Base-by-base conservation (phyloP, 1,284 basidiomycete species). In the Athelia sp. region DNA sequence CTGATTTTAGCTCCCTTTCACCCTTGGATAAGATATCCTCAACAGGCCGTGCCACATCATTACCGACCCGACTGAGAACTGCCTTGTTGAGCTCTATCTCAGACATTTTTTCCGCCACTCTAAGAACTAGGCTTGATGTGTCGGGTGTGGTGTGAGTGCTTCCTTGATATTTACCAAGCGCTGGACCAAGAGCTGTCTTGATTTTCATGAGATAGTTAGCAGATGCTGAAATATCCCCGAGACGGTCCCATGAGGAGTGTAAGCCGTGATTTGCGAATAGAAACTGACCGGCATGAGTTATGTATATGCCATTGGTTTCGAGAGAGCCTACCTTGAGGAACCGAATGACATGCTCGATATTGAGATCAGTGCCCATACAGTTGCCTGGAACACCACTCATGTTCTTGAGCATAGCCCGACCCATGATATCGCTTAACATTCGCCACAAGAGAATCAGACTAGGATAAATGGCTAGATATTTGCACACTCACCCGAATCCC, bases 281-380 rank as follows among this genome's bases (percentile, higher is more conserved):
- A 19, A 31, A 21, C 50, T 54, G 40, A 11, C 13, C 11, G 21
- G 11, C 11, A 43, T 34, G n/a, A 11, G 32, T 34, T n/a, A 34
- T 11, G 32, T n/a, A 11, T 11, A 43, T 13, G 11, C 40, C 10
- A 19, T 21, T 13, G 19, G 19, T 13, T 19, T 10, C 19, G 13
- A 43, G 40, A 13, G 10, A 21, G 42, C 36, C 21, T 32, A 56
- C 56, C 53, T 59, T 60, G 29, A 59, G 38, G 45, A 50, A 51
- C 3, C 54, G 50, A 44, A 57, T 58, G 4, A 52, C 29, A 45
- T 60, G 57, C 42, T 61, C 57, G 29, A 64, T 64, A 22, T 66
- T 66, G 21, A 65, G 14, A 22, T 66, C 59, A 2, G 58, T 52
- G 2, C 49, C 52, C 61, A 64, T 63, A 9, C 42, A 60, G 43